These are phyloP conservation scores for Amaranthus tricolor DNA, from an alignment of 179 eudicot species.

Conservation along the genomic window DNA sequence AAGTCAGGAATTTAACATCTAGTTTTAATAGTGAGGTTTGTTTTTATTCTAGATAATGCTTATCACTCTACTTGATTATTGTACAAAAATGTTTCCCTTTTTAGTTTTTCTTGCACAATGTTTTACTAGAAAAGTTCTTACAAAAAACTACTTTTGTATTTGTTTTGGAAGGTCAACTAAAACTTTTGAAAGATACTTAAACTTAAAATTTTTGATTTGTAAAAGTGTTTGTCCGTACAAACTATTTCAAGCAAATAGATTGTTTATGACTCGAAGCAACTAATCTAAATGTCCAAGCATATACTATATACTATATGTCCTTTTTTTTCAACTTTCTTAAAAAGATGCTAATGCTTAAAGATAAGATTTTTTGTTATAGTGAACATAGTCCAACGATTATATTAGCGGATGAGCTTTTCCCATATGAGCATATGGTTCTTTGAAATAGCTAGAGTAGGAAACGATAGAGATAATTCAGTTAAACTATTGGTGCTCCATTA, in stretches of 20 bases:
- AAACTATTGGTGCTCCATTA: slow-evolving; percentile 11
- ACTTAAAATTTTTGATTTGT: not conserved
- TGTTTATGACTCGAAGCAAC: slow-evolving; percentile 5
- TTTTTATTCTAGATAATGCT: no score
- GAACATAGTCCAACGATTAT: slow-evolving; percentile 17
- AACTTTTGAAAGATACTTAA: not conserved
- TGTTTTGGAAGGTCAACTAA: not conserved
- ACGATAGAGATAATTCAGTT: not conserved
- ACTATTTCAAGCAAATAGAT: slow-evolving; percentile 10
- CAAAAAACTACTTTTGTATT: not conserved
- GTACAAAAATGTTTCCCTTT: not conserved
- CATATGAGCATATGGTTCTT: slow-evolving; percentile 26
- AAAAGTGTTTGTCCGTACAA: slow-evolving; percentile 10
- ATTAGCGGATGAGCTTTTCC: slow-evolving; percentile 10
- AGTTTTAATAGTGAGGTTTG: no score
- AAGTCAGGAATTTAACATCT: no score
- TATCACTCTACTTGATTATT: not conserved
- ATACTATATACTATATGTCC: slow-evolving; percentile 5
- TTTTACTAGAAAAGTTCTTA: not conserved
- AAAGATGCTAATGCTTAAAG: slow-evolving; percentile 22
- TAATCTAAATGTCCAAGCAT: not conserved
- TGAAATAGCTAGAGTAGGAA: slow-evolving; percentile 3
- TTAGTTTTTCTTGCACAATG: not conserved
- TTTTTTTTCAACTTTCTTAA: slow-evolving; percentile 6
- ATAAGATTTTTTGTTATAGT: slow-evolving; percentile 5